Conservation (phyloP, 495 filamentous ascomycete genomes). For the Hypomontagnella submonticulosa region DNA sequence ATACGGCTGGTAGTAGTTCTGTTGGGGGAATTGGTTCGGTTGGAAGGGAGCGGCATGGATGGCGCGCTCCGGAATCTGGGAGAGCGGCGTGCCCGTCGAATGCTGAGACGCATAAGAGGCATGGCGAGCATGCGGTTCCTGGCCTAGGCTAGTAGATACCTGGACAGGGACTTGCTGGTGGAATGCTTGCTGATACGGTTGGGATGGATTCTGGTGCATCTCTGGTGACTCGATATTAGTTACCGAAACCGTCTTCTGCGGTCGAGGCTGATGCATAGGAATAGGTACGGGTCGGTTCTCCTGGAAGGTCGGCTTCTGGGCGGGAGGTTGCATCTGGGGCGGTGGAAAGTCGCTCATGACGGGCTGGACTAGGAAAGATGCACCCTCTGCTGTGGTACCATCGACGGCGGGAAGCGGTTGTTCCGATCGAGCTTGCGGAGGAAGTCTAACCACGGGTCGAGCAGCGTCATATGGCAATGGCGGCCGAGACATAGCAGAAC, state of each 20-base stretch:
- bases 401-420: slow-evolving; percentile 48
- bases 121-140: slow-evolving; percentile 74
- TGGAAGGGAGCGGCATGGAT: slow-evolving; percentile 95
- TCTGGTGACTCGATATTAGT: slow-evolving; percentile 92
- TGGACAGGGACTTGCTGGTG: slow-evolving; percentile 88
- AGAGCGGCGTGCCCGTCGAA: slow-evolving; percentile 85
- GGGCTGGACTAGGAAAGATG: slow-evolving; percentile 39
- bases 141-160: slow-evolving; percentile 65
- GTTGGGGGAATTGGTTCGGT: slow-evolving; percentile 72
- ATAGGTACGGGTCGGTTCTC: slow-evolving; percentile 80
- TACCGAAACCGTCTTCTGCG: slow-evolving; percentile 93
- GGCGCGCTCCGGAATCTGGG: slow-evolving; percentile 93
- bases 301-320: slow-evolving; percentile 78
- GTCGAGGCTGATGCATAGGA: slow-evolving; percentile 95
- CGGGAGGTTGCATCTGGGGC: slow-evolving; percentile 68
- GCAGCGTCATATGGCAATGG: slow-evolving; percentile 67
- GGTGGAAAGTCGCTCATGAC: slow-evolving; percentile 63
- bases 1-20: slow-evolving; percentile 71
- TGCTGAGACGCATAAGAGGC: slow-evolving; percentile 80
- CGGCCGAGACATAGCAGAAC: slow-evolving; percentile 76
- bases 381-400: slow-evolving; percentile 30
- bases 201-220: slow-evolving; percentile 70
- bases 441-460: slow-evolving; percentile 88
- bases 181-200: slow-evolving; percentile 84
- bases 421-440: slow-evolving; percentile 66